These are phyloP conservation scores for Scheffersomyces parashehatae DNA, from an alignment of 1,139 yeast genomes.

Conservation along the genomic window DNA sequence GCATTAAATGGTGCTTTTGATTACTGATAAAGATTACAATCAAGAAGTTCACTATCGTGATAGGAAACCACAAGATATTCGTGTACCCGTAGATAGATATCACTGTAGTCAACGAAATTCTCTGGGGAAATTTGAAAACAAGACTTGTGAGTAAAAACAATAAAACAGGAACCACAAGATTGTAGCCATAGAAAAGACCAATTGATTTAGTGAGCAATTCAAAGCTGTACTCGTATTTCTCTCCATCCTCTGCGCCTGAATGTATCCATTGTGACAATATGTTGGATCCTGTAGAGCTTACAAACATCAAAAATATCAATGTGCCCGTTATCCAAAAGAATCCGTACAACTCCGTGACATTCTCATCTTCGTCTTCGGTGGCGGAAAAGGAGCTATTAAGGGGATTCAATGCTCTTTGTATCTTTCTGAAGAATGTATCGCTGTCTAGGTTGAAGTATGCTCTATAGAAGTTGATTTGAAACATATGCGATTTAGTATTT, in stretches of 20 bases:
- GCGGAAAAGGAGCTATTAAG: slow-evolving; percentile 25
- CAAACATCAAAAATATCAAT: slow-evolving; percentile 68
- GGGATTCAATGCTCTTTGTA: slow-evolving; percentile 48
- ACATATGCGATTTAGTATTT: slow-evolving; percentile 39
- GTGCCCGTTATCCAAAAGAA: slow-evolving; percentile 86
- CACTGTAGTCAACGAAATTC: slow-evolving; percentile 41
- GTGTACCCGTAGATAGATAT: slow-evolving; percentile 78
- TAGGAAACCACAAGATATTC: slow-evolving; percentile 77
- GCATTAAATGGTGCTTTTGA: slow-evolving; percentile 29
- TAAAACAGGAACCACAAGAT: slow-evolving; percentile 57
- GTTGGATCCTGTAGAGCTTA: slow-evolving; percentile 62
- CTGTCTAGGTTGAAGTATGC: slow-evolving; percentile 67
- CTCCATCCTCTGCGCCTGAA: slow-evolving; percentile 29
- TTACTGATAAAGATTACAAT: slow-evolving; percentile 47
- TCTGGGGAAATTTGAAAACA: slow-evolving; percentile 42
- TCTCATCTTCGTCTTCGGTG: slow-evolving; percentile 32
- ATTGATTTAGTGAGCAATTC: slow-evolving; percentile 66
- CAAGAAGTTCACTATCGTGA: slow-evolving; percentile 57
- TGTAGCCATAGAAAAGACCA: slow-evolving; percentile 70
- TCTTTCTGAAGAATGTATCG: slow-evolving; percentile 51
- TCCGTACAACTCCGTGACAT: slow-evolving; percentile 69
- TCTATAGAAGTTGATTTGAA: slow-evolving; percentile 57
- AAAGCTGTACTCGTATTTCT: slow-evolving; percentile 57
- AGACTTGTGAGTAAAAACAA: slow-evolving; percentile 51
- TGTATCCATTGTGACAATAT: slow-evolving; percentile 48